Evolutionary conservation across 345 rosid genomes (phyloP).

Genomic region (Trapa incisa): DNA sequence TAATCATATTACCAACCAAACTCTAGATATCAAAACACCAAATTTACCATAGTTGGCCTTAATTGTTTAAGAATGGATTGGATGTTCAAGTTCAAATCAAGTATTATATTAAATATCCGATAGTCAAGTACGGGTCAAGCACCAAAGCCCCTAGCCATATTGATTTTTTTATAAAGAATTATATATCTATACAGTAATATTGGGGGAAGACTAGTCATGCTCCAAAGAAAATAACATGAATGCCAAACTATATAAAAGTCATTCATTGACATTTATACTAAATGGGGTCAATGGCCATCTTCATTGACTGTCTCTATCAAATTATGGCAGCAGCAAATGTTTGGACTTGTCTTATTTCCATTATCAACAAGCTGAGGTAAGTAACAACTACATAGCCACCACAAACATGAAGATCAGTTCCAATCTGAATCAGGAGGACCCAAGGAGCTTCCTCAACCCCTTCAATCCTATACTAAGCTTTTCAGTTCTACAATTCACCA

Average conservation of each 20-base stretch:
- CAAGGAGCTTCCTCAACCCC: constrained; percentile 4
- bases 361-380: too few species aligned
- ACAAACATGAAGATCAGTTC: constrained; percentile 6
- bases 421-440: not conserved
- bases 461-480: too few species aligned
- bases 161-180: not conserved
- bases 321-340: not conserved
- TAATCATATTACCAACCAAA: too few species aligned
- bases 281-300: not conserved
- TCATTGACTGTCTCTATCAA: not conserved
- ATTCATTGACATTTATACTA: not conserved
- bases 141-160: too few species aligned
- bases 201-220: not conserved
- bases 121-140: too few species aligned
- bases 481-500: too few species aligned
- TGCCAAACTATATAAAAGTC: not conserved
- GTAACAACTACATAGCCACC: too few species aligned
- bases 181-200: not conserved
- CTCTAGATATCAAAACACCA: too few species aligned
- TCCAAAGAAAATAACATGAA: not conserved
- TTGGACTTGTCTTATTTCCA: constrained; percentile 3
- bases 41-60: too few species aligned
- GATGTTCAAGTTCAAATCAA: too few species aligned
- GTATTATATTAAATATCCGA: not conserved
- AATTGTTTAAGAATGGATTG: too few species aligned